Base-by-base conservation (phyloP, 2,329 filamentous ascomycete genomes). In the Xylariaceae sp. region DNA sequence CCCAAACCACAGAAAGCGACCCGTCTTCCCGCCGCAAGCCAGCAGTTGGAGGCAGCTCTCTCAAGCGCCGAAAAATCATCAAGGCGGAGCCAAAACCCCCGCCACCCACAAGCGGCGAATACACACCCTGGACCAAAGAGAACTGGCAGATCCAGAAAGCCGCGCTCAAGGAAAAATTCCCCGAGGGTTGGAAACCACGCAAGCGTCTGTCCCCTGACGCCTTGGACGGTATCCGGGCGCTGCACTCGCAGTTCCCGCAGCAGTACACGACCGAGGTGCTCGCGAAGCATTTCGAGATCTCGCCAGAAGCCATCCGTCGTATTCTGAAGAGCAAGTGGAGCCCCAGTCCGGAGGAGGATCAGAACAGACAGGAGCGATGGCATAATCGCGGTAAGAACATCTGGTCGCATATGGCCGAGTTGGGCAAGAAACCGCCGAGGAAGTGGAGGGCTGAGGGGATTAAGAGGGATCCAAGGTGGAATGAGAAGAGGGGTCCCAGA, bases 121-220 rank as follows among this genome's bases (percentile, higher is more conserved):
- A 41, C 19, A 2, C 7, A 28, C 59, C 58, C 1, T 53, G 56
- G 16, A 57, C 71, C 51, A 68, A 63, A 4, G 80, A 85, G 57
- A 54, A 64, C 3, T 97, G 94, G 94, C 79, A 82, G 66, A 69
- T 82, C 13, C 88, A 97, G 60, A 97, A 96, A 68, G 74, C 74
- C 1, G 87, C 84, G 0, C 71, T 95, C 34, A 81, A 86, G 62
- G 71, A 82, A 55, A 99, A 97, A 65, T 94, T 97, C 59, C 83
- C 83, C 1, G 81, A 86, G 7, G 84, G 86, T 10, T 99, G 93
- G 92, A 79, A 80, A 28, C 93, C 94, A 31, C 80, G 82, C 45
- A 97, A 96, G 71, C 86, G 86, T 53, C 79, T 99, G 10, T 97
- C 94, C 0, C 94, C 94, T 0, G 93, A 97, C 69, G 90, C 92